Conservation (phyloP, 495 filamentous ascomycete genomes). For the Lichina pygmaea region DNA sequence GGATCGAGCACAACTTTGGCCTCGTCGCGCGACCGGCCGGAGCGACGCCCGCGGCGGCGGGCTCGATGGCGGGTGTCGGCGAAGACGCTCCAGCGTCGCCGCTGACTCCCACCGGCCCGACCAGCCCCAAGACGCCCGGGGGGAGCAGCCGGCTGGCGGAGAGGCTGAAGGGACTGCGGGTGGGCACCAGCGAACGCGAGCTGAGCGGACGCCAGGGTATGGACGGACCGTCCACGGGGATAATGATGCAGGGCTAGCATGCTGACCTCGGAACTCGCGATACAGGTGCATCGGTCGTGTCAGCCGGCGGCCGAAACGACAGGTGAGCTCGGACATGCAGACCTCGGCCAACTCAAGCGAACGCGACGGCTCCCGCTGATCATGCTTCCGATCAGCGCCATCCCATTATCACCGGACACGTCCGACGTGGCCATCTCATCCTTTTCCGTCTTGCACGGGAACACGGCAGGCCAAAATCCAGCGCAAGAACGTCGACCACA, state of each 20-base stretch:
- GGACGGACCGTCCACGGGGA: not conserved
- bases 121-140: slow-evolving; percentile 27
- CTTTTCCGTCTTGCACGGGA: slow-evolving; percentile 27
- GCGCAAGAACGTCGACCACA: slow-evolving; percentile 7
- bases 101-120: slow-evolving; percentile 9
- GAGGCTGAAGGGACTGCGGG: slow-evolving; percentile 46
- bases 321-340: no score
- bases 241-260: no score
- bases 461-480: slow-evolving; percentile 3
- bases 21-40: slow-evolving; percentile 14
- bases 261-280: no score
- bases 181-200: slow-evolving; percentile 41
- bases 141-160: slow-evolving; percentile 40
- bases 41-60: slow-evolving; percentile 6
- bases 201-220: slow-evolving; percentile 8
- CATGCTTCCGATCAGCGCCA: no score
- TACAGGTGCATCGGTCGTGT: no score
- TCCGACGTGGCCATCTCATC: slow-evolving; percentile 40
- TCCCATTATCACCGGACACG: slow-evolving; percentile 28
- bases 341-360: no score
- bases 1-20: slow-evolving; percentile 59
- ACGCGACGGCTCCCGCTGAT: no score
- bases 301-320: no score
- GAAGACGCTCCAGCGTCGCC: slow-evolving; percentile 13
- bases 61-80: slow-evolving; percentile 9